A percentile compares a stretch with the other conserved stretches of the same genome.
Evolutionary conservation across 2,329 filamentous ascomycete genomes (phyloP).

Genomic region (Diaporthe caulivora): DNA sequence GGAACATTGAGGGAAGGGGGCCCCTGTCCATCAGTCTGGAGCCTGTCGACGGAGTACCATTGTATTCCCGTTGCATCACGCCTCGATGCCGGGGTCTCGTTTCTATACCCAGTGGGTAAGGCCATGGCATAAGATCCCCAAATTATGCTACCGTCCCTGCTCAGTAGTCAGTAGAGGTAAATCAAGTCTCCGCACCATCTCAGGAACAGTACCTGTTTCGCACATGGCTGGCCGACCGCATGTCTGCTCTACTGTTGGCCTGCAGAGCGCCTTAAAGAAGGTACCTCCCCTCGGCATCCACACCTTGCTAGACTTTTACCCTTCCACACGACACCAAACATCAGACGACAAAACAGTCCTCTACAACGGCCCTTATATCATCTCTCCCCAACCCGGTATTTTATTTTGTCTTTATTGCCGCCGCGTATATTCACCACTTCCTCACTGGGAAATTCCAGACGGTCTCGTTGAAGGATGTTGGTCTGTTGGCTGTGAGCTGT

Average conservation of each 20-base stretch:
- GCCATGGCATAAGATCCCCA: conserved; percentile 70
- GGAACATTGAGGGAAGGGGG: conserved; percentile 36
- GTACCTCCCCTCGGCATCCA: conserved; percentile 55
- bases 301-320: conserved; percentile 46
- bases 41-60: conserved; percentile 37
- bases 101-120: conserved; percentile 65
- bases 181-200: conserved; percentile 56
- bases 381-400: background rate
- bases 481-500: conserved; percentile 26
- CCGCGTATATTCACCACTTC: background rate
- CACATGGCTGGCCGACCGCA: conserved; percentile 58
- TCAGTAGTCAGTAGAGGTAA: conserved; percentile 61
- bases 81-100: conserved; percentile 55
- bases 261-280: conserved; percentile 56
- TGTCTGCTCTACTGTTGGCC: conserved; percentile 60
- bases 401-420: background rate
- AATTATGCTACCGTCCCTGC: conserved; percentile 68
- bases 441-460: conserved; percentile 26
- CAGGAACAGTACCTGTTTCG: conserved; percentile 63
- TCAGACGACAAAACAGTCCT: conserved; percentile 59
- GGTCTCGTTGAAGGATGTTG: conserved; percentile 35
- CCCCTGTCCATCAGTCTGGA: conserved; percentile 51
- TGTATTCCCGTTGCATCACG: conserved; percentile 55
- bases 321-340: conserved; percentile 54
- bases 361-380: conserved; percentile 7